Base-by-base conservation (phyloP, 768 basidiomycete genomes). In the Ramaria rubella region DNA sequence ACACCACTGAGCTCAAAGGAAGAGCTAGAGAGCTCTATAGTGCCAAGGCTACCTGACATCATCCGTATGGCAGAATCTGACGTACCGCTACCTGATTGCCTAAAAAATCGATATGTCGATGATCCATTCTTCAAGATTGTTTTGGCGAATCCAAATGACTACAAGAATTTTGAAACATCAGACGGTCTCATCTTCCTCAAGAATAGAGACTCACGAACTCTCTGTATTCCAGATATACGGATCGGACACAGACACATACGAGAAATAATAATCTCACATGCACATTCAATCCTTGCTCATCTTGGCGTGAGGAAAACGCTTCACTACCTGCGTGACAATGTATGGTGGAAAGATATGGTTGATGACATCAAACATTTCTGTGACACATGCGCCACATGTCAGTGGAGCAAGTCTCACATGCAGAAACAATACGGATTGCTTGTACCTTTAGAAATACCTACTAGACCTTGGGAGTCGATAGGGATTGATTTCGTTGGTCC, bases 221-320 rank as follows among this genome's bases (percentile, higher is more conserved):
- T 62, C 4, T 62, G 60, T 31, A 55, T 62, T 12, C 61, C 61
- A 9, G 60, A 61, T 29, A 8, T 21, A 4, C 14, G 11, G 3
- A 11, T 7, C 12, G n/a, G 34, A 3, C 21, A 34, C 6, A 4
- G 64, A 6, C 62, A 49, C 0, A 45, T 65, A 1, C 34, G 67
- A 0, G 74, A 75, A 52, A 60, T 69, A 0, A n/a, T 76, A 0
- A 74, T 77, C 0, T 58, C 58, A 0, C 71, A 75, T 29, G 73
- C 72, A 6, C 66, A 68, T 34, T 67, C 62, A 1, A 40, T 67
- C 8, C 49, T 67, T 1, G 66, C 66, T 4, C 67, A 68, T 42
- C 44, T 68, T 5, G 67, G 67, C n/a, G 27, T 54, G 4, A 17
- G 36, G 12, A 69, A 69, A 55, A 69, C 67, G 6, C 23, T 64